A percentile compares a stretch with the other conserved stretches of the same genome.
Conservation (phyloP, 2,329 filamentous ascomycete genomes). For the Boeremia lycopersici region DNA sequence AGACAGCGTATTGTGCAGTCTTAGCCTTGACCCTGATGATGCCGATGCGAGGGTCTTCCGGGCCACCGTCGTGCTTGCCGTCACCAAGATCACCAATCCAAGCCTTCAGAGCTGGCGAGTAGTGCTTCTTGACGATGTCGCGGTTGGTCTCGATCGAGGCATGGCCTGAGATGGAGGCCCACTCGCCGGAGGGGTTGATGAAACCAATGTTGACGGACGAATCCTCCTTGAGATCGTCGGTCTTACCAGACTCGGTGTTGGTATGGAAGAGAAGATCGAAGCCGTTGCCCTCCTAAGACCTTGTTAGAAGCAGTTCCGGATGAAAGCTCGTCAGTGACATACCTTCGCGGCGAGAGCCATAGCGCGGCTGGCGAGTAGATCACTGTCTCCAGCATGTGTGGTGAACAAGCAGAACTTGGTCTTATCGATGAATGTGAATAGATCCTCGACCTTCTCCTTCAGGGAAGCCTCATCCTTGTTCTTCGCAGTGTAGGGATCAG, state of each 20-base stretch:
- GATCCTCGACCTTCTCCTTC: conserved; percentile 76
- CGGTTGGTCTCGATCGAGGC: conserved; percentile 74
- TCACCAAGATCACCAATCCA: conserved; percentile 85
- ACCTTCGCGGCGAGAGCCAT: conserved; percentile 86
- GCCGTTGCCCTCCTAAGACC: conserved; percentile 71
- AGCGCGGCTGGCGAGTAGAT: conserved; percentile 76
- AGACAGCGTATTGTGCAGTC: conserved; percentile 74
- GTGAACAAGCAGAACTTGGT: conserved; percentile 92
- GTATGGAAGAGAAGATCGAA: conserved; percentile 89
- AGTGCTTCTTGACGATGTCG: conserved; percentile 69
- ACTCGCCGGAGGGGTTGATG: conserved; percentile 76
- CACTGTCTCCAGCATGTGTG: conserved; percentile 69
- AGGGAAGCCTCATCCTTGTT: conserved; percentile 73
- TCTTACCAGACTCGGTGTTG: conserved; percentile 89
- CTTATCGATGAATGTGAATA: conserved; percentile 71
- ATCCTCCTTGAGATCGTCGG: conserved; percentile 75
- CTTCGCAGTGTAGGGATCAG: conserved; percentile 80
- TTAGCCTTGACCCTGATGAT: conserved; percentile 77
- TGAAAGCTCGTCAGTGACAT: conserved; percentile 25
- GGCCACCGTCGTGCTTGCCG: conserved; percentile 80
- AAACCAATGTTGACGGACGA: conserved; percentile 82
- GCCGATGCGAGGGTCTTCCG: conserved; percentile 80
- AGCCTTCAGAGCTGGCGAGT: conserved; percentile 74
- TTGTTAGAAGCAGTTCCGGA: conserved; percentile 2
- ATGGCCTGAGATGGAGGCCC: conserved; percentile 83